A percentile compares a stretch with the other conserved stretches of the same genome.
These are phyloP conservation scores for Paracorniculantispora psalliotae DNA, from an alignment of 2,329 filamentous ascomycete genomes.

Conservation along the genomic window DNA sequence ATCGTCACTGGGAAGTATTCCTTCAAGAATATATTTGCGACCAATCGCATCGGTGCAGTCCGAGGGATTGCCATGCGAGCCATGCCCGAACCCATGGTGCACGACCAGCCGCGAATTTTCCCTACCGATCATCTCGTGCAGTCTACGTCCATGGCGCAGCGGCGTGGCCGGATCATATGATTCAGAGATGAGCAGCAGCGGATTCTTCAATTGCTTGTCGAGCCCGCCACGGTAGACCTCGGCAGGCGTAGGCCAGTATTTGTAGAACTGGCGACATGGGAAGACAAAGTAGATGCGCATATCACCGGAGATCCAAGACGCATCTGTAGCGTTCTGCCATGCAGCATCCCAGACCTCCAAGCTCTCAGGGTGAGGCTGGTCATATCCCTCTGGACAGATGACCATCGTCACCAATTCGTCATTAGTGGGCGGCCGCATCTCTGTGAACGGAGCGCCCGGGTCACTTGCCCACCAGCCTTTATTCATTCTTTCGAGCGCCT, in stretches of 20 bases:
- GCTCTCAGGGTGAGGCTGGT: conserved; percentile 34
- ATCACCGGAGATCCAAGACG: conserved; percentile 44
- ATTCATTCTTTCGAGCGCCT: conserved; percentile 36
- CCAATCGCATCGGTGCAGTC: conserved; percentile 40
- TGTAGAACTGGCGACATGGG: conserved; percentile 41
- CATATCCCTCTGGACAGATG: conserved; percentile 43
- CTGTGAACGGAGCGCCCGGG: conserved; percentile 29
- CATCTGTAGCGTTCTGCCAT: conserved; percentile 43
- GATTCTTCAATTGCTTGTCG: conserved; percentile 37
- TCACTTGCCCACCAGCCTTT: conserved; percentile 35
- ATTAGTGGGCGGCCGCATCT: conserved; percentile 23
- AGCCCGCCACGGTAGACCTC: conserved; percentile 44
- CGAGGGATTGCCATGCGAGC: conserved; percentile 37
- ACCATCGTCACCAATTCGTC: conserved; percentile 38
- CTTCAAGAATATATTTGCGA: conserved; percentile 36
- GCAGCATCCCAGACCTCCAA: conserved; percentile 42
- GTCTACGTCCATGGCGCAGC: conserved; percentile 40
- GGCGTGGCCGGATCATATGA: conserved; percentile 48
- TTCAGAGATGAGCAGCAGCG: conserved; percentile 44
- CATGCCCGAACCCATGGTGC: conserved; percentile 47
- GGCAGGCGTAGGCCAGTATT: conserved; percentile 41
- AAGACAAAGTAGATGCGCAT: conserved; percentile 40
- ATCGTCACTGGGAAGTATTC: conserved; percentile 33
- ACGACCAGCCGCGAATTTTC: conserved; percentile 42
- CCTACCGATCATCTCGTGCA: conserved; percentile 40